Evolutionary conservation across 176 grass and related monocot genomes (phyloP).

Genomic region (Melocanna baccifera): DNA sequence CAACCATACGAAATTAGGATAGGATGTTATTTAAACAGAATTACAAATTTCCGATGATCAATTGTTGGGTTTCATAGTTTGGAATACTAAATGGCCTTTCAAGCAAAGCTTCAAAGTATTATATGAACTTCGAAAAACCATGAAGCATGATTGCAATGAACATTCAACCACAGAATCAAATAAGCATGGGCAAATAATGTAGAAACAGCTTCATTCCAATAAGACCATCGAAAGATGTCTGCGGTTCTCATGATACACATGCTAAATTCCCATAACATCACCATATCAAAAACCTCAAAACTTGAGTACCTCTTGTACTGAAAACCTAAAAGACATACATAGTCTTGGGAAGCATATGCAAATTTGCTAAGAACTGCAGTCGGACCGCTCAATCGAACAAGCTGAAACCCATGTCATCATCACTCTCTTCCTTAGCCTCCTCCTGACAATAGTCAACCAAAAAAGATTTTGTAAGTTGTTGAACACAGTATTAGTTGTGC

Average conservation of each 20-base stretch:
- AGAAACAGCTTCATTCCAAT: background rate
- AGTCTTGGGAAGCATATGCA: slow-evolving; percentile 18
- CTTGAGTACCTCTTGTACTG: slow-evolving; percentile 17
- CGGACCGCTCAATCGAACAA: slow-evolving; percentile 54
- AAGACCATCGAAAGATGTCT: background rate
- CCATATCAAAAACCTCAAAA: slow-evolving; percentile 39
- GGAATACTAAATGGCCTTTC: too few species aligned
- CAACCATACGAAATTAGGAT: too few species aligned
- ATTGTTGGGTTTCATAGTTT: too few species aligned
- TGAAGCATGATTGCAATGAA: background rate
- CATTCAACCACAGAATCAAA: background rate
- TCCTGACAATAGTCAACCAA: slow-evolving; percentile 33
- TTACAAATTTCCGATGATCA: too few species aligned
- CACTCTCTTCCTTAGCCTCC: slow-evolving; percentile 71
- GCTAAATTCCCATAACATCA: background rate
- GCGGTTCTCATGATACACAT: slow-evolving; percentile 1
- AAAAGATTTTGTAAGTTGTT: background rate
- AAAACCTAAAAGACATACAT: slow-evolving; percentile 17
- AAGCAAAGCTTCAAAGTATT: too few species aligned
- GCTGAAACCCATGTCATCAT: slow-evolving; percentile 89
- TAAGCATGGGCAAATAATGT: background rate
- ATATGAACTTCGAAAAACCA: background rate
- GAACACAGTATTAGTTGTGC: background rate
- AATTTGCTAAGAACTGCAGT: background rate
- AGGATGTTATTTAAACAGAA: too few species aligned